These are phyloP conservation scores for Hymenoscyphus scutula DNA, from an alignment of 2,329 filamentous ascomycete genomes.

Conservation along the genomic window DNA sequence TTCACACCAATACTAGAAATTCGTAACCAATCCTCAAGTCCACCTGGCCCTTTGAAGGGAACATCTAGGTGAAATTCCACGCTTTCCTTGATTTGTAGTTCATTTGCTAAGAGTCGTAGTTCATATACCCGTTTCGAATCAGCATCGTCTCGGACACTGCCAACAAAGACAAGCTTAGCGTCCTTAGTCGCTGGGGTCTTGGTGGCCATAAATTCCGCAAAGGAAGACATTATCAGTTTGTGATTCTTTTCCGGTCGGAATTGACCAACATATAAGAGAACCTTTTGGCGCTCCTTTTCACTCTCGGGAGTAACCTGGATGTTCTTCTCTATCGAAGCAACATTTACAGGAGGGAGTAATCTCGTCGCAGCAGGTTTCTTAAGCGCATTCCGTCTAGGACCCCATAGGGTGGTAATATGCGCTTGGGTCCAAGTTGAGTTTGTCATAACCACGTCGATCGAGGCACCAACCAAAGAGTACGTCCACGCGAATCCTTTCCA, in stretches of 20 bases:
- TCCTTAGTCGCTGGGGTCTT: constrained; percentile 49
- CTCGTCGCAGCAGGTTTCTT: constrained; percentile 57
- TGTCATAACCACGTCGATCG: constrained; percentile 93
- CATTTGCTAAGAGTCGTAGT: constrained; percentile 79
- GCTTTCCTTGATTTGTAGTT: constrained; percentile 77
- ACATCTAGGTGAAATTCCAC: constrained; percentile 90
- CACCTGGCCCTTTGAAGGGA: constrained; percentile 68
- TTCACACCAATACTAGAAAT: constrained; percentile 85
- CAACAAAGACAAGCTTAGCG: constrained; percentile 77
- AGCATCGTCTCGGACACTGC: constrained; percentile 82
- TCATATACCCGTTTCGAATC: constrained; percentile 85
- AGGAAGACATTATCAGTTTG: constrained; percentile 78
- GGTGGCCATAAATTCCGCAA: constrained; percentile 69
- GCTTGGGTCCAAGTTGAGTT: constrained; percentile 93
- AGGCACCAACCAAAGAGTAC: constrained; percentile 79
- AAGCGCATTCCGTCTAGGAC: constrained; percentile 49
- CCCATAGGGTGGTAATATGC: constrained; percentile 82
- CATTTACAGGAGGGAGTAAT: constrained; percentile 89
- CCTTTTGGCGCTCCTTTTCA: constrained; percentile 67
- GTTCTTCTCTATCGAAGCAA: constrained; percentile 74
- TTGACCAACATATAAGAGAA: constrained; percentile 90
- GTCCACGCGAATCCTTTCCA: constrained; percentile 81
- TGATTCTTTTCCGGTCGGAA: constrained; percentile 99
- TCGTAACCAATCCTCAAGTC: constrained; percentile 70
- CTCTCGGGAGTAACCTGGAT: constrained; percentile 69